Evolutionary conservation across 2,329 filamentous ascomycete genomes (phyloP).

Genomic region (Penicillium sp.): DNA sequence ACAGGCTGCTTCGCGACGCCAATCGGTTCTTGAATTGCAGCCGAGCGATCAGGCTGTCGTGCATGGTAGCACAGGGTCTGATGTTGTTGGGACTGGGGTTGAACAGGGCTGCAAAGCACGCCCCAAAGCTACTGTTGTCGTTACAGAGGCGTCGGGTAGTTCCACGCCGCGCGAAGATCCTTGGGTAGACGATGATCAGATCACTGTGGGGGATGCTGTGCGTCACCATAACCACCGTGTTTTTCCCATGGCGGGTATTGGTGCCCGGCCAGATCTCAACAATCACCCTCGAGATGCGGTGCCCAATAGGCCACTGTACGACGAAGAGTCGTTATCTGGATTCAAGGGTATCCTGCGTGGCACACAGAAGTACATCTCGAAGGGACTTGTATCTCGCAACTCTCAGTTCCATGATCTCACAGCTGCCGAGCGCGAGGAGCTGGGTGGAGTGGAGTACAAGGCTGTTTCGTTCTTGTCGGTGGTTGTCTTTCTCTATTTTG

Average conservation of each 20-base stretch:
- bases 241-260: slow-evolving; percentile 39
- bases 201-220: slow-evolving; percentile 25
- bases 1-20: slow-evolving; percentile 11
- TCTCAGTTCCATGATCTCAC: slow-evolving; percentile 53
- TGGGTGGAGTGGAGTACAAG: slow-evolving; percentile 48
- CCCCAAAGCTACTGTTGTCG: slow-evolving; percentile 2
- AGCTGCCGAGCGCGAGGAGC: slow-evolving; percentile 42
- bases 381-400: slow-evolving; percentile 45
- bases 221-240: slow-evolving; percentile 29
- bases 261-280: slow-evolving; percentile 35
- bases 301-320: slow-evolving; percentile 19
- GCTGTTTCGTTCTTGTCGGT: slow-evolving; percentile 38
- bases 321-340: slow-evolving; percentile 20
- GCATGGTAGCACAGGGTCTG: neutral
- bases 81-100: neutral
- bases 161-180: slow-evolving; percentile 10
- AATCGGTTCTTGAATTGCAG: slow-evolving; percentile 13
- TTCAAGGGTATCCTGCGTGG: slow-evolving; percentile 28
- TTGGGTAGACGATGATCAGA: slow-evolving; percentile 36
- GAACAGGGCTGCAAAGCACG: neutral
- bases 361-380: slow-evolving; percentile 36
- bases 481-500: slow-evolving; percentile 48
- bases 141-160: slow-evolving; percentile 4
- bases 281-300: slow-evolving; percentile 35
- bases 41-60: neutral